A percentile compares a stretch with the other conserved stretches of the same genome.
Evolutionary conservation across 2,329 filamentous ascomycete genomes (phyloP).

Genomic region (Ophiocordyceps robertsii): DNA sequence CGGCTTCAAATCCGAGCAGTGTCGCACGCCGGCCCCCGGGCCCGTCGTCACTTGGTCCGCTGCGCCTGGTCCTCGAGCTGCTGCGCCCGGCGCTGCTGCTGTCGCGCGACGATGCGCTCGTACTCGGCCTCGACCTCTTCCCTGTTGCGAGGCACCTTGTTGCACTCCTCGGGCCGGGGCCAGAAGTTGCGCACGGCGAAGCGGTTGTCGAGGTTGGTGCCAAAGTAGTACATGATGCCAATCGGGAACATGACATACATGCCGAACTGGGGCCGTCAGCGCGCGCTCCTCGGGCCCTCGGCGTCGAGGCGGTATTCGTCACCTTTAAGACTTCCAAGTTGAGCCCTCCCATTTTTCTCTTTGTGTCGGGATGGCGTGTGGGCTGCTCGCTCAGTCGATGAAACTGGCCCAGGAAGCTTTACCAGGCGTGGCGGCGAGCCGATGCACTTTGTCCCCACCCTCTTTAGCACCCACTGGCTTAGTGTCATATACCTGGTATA

Average conservation of each 20-base stretch:
- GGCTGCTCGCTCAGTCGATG: not conserved
- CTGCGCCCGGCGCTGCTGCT: slow-evolving; percentile 61
- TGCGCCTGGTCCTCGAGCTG: slow-evolving; percentile 19
- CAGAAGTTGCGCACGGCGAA: slow-evolving; percentile 89
- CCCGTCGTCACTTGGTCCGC: slow-evolving; percentile 8
- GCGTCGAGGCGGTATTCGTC: slow-evolving; percentile 5
- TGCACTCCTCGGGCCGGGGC: slow-evolving; percentile 68
- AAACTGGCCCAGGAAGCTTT: too few species aligned
- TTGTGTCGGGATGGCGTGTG: not conserved
- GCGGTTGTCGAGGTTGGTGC: slow-evolving; percentile 87
- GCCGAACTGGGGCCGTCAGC: slow-evolving; percentile 55
- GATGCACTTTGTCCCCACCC: too few species aligned
- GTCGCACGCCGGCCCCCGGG: not conserved
- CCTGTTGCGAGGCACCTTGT: slow-evolving; percentile 61
- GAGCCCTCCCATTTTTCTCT: slow-evolving; percentile 53
- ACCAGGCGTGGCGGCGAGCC: too few species aligned
- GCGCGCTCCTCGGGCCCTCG: not conserved
- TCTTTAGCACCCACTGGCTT: not conserved
- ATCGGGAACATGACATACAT: slow-evolving; percentile 99
- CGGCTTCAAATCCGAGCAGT: not conserved
- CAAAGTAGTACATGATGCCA: slow-evolving; percentile 99
- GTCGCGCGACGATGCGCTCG: slow-evolving; percentile 49
- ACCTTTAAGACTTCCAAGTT: slow-evolving; percentile 97
- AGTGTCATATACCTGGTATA: slow-evolving; percentile 8
- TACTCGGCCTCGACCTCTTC: slow-evolving; percentile 79